Percentiles rank a stretch among this genome's conserved stretches.
These are phyloP conservation scores for Lachnellula cervina DNA, from an alignment of 2,329 filamentous ascomycete genomes.

Conservation along the genomic window DNA sequence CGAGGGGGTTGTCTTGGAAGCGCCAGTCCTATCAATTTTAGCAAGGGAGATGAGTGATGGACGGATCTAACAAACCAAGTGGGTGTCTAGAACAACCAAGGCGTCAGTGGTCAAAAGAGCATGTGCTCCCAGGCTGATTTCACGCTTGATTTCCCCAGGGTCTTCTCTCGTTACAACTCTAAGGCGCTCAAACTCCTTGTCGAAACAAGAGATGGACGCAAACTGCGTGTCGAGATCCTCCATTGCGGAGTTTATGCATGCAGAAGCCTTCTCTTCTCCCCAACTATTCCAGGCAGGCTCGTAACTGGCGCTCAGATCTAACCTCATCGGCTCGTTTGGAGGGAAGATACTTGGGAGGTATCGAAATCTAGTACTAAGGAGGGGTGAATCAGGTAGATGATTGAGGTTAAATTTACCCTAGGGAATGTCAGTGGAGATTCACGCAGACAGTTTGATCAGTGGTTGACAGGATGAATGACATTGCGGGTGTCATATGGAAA, in stretches of 20 bases:
- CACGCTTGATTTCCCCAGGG: conserved; percentile 21
- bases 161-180: conserved; percentile 29
- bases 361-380: neutral
- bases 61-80: conserved; percentile 23
- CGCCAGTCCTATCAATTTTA: conserved; percentile 33
- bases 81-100: conserved; percentile 32
- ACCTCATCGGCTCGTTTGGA: conserved; percentile 25
- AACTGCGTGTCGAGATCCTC: conserved; percentile 25
- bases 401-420: neutral
- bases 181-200: conserved; percentile 30
- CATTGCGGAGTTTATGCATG: conserved; percentile 23
- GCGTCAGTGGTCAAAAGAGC: conserved; percentile 32
- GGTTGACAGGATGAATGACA: neutral
- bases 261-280: conserved; percentile 16
- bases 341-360: conserved; percentile 30
- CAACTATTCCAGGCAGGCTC: conserved; percentile 22
- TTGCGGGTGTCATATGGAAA: no score
- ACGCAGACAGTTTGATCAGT: neutral
- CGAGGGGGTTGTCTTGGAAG: conserved; percentile 31
- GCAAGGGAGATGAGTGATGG: neutral
- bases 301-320: conserved; percentile 18
- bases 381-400: neutral
- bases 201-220: conserved; percentile 34
- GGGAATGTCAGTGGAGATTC: neutral
- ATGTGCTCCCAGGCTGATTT: conserved; percentile 34